Evolutionary conservation across 495 filamentous ascomycete species (phyloP), one percentile per base, ranked within the genome.

Genomic region (Penicillium riverlandense): DNA sequence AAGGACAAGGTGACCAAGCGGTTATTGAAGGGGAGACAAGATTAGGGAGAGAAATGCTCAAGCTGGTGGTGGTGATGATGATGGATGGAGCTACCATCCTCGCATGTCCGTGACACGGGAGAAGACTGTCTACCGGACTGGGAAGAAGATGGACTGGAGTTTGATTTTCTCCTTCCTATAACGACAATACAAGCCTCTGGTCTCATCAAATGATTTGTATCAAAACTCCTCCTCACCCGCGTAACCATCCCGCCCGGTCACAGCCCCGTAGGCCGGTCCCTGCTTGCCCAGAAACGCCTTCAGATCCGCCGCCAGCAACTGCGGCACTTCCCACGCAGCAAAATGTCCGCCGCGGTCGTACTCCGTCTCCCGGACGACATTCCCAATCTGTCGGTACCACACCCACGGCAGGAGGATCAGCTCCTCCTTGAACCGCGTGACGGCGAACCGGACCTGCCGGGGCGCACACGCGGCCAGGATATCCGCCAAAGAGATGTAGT

Each of bases 1-100:
- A 98, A 97, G 77, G 89, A 95, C 69, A 97, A 97, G 82, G 89
- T 97, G 35, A 96, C 91, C 57, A 95, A 98, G 84, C 77, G 92
- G 59, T 77, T 97, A 77, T 69, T 98, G 61, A 98, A 98, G 80
- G 90, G 92, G 64, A 71, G 82, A 63, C 82, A 85, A 63, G 82
- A 85, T 59, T 83, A 73, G 63, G 64, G 30, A 32, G 37, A 36
- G 38, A 34, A 34, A 44, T 47, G 41, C 32, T 22, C 22, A 4
- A 22, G 22, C 22, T 16, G 15, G 15, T 1, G 22, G 22, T 22
- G 22, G 22, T 22, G 22, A 4, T 22, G 22, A 22, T 22, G 22
- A 22, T 22, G 22, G 22, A 22, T 22, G 22, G 22, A 22, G 22
- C 22, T 3, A 4, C 22, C 22, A 22, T 22, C 22, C 22, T 22